These are phyloP conservation scores for Plasmodium vinckei DNA, from an alignment of 169 alveolate species.

Conservation along the genomic window DNA sequence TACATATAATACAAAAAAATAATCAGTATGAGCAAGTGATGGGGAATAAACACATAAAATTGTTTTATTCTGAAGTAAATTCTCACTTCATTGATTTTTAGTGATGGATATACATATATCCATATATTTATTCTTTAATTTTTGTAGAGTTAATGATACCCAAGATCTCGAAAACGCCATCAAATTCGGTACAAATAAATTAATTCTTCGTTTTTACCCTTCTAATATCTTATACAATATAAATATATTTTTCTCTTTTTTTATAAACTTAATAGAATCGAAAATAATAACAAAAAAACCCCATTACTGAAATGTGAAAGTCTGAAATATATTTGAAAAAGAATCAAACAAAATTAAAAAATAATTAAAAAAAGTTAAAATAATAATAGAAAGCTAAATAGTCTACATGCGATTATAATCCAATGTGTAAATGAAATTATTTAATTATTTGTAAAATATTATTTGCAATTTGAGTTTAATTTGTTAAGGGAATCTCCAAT, in stretches of 20 bases:
- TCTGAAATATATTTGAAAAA: background rate
- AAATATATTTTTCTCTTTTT: background rate
- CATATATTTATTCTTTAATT: background rate
- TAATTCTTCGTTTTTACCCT: background rate
- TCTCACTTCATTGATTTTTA: too few species aligned
- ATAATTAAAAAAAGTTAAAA: slow-evolving; percentile 6
- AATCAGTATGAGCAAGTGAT: background rate
- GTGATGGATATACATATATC: too few species aligned
- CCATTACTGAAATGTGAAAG: slow-evolving; percentile 3
- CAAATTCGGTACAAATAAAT: slow-evolving; percentile 34
- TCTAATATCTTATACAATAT: background rate
- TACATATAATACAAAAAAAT: slow-evolving; percentile 8
- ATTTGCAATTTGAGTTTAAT: too few species aligned
- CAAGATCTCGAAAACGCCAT: slow-evolving; percentile 61
- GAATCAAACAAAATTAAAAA: slow-evolving; percentile 2
- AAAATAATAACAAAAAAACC: slow-evolving; percentile 35
- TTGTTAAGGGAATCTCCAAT: too few species aligned
- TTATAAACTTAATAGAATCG: slow-evolving; percentile 30
- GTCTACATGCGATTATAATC: too few species aligned
- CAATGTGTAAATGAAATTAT: too few species aligned
- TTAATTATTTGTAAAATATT: background rate
- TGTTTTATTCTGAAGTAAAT: too few species aligned
- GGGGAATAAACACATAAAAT: background rate
- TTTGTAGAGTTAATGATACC: slow-evolving; percentile 49
- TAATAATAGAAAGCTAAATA: background rate